Base-by-base conservation (phyloP, 2,329 filamentous ascomycete species). In the Orbilia ellipsospora region DNA sequence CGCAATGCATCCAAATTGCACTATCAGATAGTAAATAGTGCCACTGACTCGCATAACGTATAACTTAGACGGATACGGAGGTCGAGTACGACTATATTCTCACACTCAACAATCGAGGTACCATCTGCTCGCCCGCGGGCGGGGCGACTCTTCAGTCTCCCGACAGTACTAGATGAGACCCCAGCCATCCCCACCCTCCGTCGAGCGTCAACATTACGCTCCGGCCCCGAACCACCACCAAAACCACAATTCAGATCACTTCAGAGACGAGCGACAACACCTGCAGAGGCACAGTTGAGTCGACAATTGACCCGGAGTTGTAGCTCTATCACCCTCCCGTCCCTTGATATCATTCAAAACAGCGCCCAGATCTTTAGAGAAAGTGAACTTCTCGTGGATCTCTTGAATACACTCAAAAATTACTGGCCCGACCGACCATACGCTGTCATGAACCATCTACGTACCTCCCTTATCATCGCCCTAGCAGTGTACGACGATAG, bases 381-480 rank as follows among this genome's bases (percentile, higher is more conserved):
- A 16, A 75, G 72, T 36, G 72, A 75, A 42, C 59, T 75, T 3
- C 45, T 75, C 2, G 12, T 75, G 1, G 72, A 69, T 40, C 60
- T 75, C 50, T 50, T 75, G 15, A 68, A 64, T 40, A 69, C 55
- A 10, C 51, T 75, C 4, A 69, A 52, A 50, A 61, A 75, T 40
- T 54, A 69, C 45, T 75, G 72, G 72, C 72, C 72, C 4, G 72
- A 75, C 23, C 60, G 72, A 7, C 72, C 72, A 3, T 75, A 75
- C 18, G 72, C 72, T 1, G 72, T 75, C 12, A 75, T 75, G 20
- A 75, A 75, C 42, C 72, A 75, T 20, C 59, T 75, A n/a, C 72
- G 72, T 15, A 69, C 67, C 31, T 75, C 72, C 0, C 59, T 75
- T 16, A 45, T 75, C 1, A 26, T 75, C n/a, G 48, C 72, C 15